These are phyloP conservation scores for Flaveria trinervia DNA, from an alignment of 129 eudicot species.

Conservation along the genomic window DNA sequence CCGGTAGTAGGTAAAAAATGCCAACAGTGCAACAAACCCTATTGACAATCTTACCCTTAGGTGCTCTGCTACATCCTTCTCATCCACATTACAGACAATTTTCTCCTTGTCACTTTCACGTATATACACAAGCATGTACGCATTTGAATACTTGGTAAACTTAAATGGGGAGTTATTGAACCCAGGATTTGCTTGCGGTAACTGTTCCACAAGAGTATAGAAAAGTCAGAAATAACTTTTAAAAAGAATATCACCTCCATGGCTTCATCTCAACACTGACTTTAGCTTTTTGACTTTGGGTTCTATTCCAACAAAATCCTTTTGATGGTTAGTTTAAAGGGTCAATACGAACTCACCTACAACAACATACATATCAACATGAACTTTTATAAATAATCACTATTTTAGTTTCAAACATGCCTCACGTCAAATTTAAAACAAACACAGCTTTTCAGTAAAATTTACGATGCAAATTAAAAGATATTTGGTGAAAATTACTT, in stretches of 20 bases:
- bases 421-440: background rate
- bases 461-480: background rate
- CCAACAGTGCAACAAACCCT: background rate
- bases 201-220: constrained; percentile 41
- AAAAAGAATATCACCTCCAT: constrained; percentile 5
- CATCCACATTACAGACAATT: constrained; percentile 80
- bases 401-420: background rate
- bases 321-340: background rate
- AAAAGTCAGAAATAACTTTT: constrained; percentile 23
- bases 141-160: constrained; percentile 87
- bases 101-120: constrained; percentile 85
- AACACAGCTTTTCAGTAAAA: constrained; percentile 1
- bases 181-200: constrained; percentile 86
- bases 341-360: background rate
- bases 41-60: constrained; percentile 51
- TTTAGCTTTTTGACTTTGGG: constrained; percentile 9
- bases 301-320: constrained; percentile 15
- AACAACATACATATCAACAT: constrained; percentile 4
- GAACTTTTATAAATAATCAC: background rate
- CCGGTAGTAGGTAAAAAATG: background rate
- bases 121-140: constrained; percentile 90
- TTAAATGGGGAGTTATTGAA: constrained; percentile 83
- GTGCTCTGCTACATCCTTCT: constrained; percentile 90
- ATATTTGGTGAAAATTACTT: background rate
- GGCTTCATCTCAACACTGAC: constrained; percentile 19